Evolutionary conservation across 306 rosid species (phyloP).

Genomic region (Cucurbita maxima): DNA sequence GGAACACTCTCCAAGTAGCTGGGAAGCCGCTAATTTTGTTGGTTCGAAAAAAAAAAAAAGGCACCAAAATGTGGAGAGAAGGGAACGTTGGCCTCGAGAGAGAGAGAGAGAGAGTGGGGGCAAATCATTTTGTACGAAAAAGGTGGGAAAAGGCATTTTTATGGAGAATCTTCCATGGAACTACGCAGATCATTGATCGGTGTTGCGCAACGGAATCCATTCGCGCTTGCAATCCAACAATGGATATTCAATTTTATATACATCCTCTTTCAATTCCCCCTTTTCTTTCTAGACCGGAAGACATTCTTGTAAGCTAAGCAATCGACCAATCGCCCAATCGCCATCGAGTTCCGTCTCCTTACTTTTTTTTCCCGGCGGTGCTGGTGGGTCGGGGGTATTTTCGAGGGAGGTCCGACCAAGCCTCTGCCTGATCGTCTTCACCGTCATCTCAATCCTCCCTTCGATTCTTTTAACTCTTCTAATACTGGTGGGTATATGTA

Average conservation of each 20-base stretch:
- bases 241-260: background rate
- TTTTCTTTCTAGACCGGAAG: background rate
- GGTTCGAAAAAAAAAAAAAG: background rate
- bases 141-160: background rate
- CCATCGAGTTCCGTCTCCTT: background rate
- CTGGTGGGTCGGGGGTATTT: background rate
- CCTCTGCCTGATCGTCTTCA: background rate
- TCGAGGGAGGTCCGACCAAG: background rate
- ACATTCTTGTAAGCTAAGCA: conserved; percentile 2
- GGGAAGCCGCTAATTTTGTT: background rate
- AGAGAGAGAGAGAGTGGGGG: background rate
- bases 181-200: background rate
- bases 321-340: background rate
- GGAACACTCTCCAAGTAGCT: background rate
- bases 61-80: background rate
- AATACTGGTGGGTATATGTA: background rate
- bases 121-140: background rate
- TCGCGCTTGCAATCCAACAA: background rate
- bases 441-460: background rate
- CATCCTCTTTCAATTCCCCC: background rate
- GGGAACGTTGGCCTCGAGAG: background rate
- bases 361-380: background rate
- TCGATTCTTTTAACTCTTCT: background rate
- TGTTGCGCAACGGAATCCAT: too few relatives aligned
- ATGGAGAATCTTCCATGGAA: conserved; percentile 5